Conservation (phyloP, 352 stramenopile genomes). For the Phytopythium litorale region DNA sequence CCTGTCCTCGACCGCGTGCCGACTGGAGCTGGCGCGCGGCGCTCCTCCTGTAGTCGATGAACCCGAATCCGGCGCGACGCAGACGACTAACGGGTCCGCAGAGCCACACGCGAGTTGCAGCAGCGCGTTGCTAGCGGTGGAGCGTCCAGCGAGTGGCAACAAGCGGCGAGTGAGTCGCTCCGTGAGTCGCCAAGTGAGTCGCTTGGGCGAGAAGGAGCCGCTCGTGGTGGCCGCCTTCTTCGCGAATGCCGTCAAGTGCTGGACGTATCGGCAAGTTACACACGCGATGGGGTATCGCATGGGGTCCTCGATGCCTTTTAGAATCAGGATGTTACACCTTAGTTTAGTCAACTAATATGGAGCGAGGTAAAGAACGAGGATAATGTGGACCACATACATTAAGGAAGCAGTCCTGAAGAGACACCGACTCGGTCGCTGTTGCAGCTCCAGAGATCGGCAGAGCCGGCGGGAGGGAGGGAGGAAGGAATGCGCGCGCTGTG, state of each 20-base stretch:
- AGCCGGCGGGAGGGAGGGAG: neutral
- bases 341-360: neutral
- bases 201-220: neutral
- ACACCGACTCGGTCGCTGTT: neutral
- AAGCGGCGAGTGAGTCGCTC: neutral
- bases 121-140: neutral
- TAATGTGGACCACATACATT: neutral
- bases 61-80: neutral
- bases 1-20: neutral
- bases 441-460: slow-evolving; percentile 9
- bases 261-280: neutral
- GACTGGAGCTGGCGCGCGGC: neutral
- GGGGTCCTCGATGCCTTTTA: neutral
- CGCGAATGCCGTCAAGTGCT: neutral
- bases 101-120: neutral
- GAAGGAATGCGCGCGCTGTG: slow-evolving; percentile 42
- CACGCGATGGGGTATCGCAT: neutral
- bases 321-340: neutral
- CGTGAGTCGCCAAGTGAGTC: neutral
- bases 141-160: neutral
- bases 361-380: neutral
- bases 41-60: neutral
- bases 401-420: neutral
- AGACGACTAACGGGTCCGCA: neutral
- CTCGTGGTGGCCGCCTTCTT: neutral